Evolutionary conservation across 306 rosid species (phyloP), one percentile per base, ranked within the genome.

Genomic region (Pyrus bretschneideri): DNA sequence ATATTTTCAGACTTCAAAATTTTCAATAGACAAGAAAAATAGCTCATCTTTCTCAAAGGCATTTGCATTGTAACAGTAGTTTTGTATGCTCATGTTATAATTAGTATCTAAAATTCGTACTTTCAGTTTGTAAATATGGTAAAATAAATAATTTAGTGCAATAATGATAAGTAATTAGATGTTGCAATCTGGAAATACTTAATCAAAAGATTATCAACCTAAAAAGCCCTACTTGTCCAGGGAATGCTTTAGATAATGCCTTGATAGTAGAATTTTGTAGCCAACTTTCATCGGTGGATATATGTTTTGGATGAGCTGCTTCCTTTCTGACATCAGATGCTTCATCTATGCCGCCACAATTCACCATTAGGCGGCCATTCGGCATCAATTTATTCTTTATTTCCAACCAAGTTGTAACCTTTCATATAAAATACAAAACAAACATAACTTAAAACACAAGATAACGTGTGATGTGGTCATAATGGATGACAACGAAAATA

Each of bases 351-450:
- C 97, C 97, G 55, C 99, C 96, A 10, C 98, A 90, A 69, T 95
- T 95, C 79, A 92, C 93, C 97, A 95, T 95, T 58, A 95, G 79
- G 59, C 98, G 96, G 57, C 97, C 97, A 71, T 81, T 62, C 4
- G 89, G 86, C 90, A 92, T 89, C 87, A 95, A 78, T 72, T 81
- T 79, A 38, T 88, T 78, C 13, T 78, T 76, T 76, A 90, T 82
- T 46, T 90, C 89, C 85, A 89, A 78, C 99, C 97, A 95, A 22
- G 95, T 81, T 62, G 81, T 72, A 52, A 84, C 92, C 97, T 92
- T 81, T 61, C 31, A 73, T 69, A 70, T 62, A 67, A 68, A 64
- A 49, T 44, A 40, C 19, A 78, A 30, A 67, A 23, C 5, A 77
- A 64, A 55, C 44, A 67, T 11, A 70, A 27, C 6, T 74, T 42